phyloP scores from a whole-genome alignment of 1,284 basidiomycete species.

The Naganishia albida region DNA sequence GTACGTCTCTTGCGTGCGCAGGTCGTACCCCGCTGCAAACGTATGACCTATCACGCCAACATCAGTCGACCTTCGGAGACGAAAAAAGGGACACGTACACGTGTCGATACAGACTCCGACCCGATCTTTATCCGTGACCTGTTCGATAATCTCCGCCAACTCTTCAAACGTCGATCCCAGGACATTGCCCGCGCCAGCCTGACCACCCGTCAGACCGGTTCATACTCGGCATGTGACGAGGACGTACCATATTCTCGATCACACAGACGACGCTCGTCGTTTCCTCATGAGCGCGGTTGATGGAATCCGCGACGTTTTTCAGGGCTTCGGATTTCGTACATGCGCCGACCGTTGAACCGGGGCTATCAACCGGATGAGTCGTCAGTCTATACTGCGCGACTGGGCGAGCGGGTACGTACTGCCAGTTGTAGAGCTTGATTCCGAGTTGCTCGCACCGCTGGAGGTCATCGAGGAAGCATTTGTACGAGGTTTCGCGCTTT shows the following conservation, averaged over 20 bases:
- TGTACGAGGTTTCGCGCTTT: constrained; percentile 74
- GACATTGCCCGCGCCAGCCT: constrained; percentile 79
- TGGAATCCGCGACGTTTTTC: constrained; percentile 67
- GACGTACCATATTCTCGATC: constrained; percentile 78
- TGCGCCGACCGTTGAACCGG: constrained; percentile 74
- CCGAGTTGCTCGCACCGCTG: constrained; percentile 75
- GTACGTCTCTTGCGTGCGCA: constrained; percentile 61
- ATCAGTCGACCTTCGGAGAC: constrained; percentile 13
- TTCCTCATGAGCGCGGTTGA: constrained; percentile 74
- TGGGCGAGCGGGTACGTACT: constrained; percentile 59
- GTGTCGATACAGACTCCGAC: constrained; percentile 85
- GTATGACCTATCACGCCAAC: constrained; percentile 63
- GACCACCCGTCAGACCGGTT: not conserved
- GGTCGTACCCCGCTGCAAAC: constrained; percentile 80
- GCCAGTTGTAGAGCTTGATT: constrained; percentile 77
- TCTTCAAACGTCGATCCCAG: constrained; percentile 73
- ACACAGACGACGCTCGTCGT: constrained; percentile 67
- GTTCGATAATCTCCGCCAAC: constrained; percentile 67
- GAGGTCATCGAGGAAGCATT: constrained; percentile 82
- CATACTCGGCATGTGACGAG: not conserved
- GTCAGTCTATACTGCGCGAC: not conserved
- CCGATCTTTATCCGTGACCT: constrained; percentile 71
- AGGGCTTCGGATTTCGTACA: constrained; percentile 66
- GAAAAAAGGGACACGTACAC: constrained; percentile 57
- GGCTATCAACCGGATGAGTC: constrained; percentile 56